Percentiles rank a stretch among this genome's conserved stretches.
phyloP scores from a whole-genome alignment of 148 eudicot genomes.

The Dysphania ambrosioides region DNA sequence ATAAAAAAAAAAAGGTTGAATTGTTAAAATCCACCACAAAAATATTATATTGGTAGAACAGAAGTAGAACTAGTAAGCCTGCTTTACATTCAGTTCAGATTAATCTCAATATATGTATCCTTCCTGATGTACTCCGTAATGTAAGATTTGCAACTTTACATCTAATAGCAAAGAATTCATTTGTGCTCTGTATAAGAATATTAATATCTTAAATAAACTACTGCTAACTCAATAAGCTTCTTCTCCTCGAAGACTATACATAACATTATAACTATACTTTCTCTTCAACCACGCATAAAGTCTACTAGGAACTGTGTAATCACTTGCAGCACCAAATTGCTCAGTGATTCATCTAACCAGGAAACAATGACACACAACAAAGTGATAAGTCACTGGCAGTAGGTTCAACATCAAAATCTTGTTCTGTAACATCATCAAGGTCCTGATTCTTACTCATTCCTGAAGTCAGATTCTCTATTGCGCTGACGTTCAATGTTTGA shows the following conservation, averaged over 20 bases:
- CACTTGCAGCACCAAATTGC: slow-evolving; percentile 1
- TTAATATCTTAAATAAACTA: background rate
- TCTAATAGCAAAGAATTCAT: slow-evolving; percentile 6
- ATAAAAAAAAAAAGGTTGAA: no score
- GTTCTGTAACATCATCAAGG: slow-evolving; percentile 13
- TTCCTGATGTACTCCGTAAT: background rate
- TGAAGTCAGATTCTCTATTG: slow-evolving; percentile 9
- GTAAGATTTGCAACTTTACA: slow-evolving; percentile 10
- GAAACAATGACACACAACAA: background rate
- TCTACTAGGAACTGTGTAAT: slow-evolving; percentile 1
- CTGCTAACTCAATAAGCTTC: background rate
- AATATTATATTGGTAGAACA: no score
- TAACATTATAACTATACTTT: background rate
- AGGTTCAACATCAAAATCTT: slow-evolving; percentile 7
- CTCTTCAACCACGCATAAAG: background rate
- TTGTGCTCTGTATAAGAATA: background rate
- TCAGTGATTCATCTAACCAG: background rate
- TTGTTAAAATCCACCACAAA: no score
- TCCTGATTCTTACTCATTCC: slow-evolving; percentile 26
- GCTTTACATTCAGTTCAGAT: no score
- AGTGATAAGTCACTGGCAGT: slow-evolving; percentile 1
- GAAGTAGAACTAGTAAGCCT: no score
- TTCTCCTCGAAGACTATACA: background rate
- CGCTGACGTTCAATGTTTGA: slow-evolving; percentile 19
- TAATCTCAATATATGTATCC: background rate